Conservation (phyloP, 2,329 filamentous ascomycete species). For the Trichoderma endophyticum region DNA sequence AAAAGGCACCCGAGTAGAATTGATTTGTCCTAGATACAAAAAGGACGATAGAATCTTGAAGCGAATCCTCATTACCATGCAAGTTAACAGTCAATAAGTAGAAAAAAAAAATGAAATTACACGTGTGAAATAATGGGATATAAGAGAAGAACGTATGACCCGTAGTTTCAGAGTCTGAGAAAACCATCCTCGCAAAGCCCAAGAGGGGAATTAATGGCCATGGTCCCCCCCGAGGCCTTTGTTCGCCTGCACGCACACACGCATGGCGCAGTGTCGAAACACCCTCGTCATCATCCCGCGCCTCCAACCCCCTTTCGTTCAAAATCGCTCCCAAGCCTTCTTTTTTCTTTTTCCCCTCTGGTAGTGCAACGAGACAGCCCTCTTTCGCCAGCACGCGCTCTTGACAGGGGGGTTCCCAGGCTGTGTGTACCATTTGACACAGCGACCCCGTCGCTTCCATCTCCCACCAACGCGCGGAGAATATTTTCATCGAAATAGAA, state of each 20-base stretch:
- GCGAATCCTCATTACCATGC: conserved; percentile 18
- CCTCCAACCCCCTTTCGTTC: not conserved
- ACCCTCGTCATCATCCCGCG: conserved; percentile 1
- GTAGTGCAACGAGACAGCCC: not conserved
- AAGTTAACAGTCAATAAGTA: conserved; percentile 19
- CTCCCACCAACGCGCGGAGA: conserved; percentile 6
- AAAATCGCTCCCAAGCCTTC: not conserved
- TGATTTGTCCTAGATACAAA: conserved; percentile 16
- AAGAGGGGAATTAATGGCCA: conserved; percentile 5
- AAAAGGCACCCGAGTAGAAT: conserved; percentile 3
- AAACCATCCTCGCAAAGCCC: conserved; percentile 15
- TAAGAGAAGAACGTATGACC: conserved; percentile 21
- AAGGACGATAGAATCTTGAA: conserved; percentile 11
- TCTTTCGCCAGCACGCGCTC: not conserved
- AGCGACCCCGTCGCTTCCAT: conserved; percentile 11
- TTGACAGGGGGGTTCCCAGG: conserved; percentile 2
- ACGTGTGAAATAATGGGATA: conserved; percentile 23
- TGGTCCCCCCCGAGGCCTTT: not conserved
- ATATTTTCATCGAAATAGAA: conserved; percentile 22
- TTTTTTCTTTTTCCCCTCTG: conserved; percentile 7
- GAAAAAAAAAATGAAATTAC: conserved; percentile 23
- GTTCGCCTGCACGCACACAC: conserved; percentile 18
- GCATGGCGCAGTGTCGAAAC: conserved; percentile 16
- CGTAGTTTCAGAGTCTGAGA: conserved; percentile 12
- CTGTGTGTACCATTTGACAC: conserved; percentile 9